Evolutionary conservation across 75 land plant genomes (phyloP), one percentile per base, ranked within the genome.

Genomic region (Chamaecyparis obtusa): DNA sequence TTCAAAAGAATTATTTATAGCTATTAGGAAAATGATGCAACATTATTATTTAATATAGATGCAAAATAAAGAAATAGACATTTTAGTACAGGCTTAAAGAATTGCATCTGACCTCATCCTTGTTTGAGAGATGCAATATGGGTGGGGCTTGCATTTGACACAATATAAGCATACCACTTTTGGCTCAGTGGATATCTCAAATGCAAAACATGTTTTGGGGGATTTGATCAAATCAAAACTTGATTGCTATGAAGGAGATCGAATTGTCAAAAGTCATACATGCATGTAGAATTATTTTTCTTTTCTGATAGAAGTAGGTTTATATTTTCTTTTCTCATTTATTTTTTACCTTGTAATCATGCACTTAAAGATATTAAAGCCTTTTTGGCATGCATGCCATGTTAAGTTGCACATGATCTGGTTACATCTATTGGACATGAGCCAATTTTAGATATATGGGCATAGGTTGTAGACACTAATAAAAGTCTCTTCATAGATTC

Each of bases 401-500:
- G 83, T 86, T 92, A 32, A 77, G 19, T 87, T 96, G 86, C 96
- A 96, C 88, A 91, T 67, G 71, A 89, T 93, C 16, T 88, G 86
- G 75, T 37, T 27, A 41, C 75, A 86, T 75, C 86, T 94, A 78
- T 83, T 56, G 98, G 95, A 1, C 74, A 81, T 54, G 78, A 85
- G 35, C 91, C 88, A 4, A 94, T 93, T 44, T 88, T 91, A 74
- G 86, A 87, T 56, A 89, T 84, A 72, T 96, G 98, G 98, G 96
- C 95, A 35, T 85, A 92, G 85, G 98, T 94, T 60, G 93, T 90
- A 55, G 92, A 92, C 32, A 76, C 95, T 77, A 92, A 93, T 75
- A 76, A 87, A 67, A 88, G 90, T 83, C 88, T 35, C 86, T 96
- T 89, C 85, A 87, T 27, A 55, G 84, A 39, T 90, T 89, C 1